Base-by-base conservation (phyloP, 2,329 filamentous ascomycete species). In the Leptodontidium sp. region DNA sequence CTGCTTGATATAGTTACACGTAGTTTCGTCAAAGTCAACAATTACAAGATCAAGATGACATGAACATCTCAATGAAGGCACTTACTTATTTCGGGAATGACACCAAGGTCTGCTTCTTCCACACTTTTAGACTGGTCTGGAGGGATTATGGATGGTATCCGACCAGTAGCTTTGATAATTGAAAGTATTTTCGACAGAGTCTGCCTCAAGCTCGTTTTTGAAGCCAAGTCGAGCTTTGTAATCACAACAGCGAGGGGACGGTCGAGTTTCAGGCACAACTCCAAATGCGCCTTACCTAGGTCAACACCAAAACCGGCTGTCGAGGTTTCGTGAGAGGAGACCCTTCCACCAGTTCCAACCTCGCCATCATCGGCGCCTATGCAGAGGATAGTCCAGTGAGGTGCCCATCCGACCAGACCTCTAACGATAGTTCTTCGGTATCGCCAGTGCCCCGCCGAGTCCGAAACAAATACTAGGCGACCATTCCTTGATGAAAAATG, bases 321-420 rank as follows among this genome's bases (percentile, higher is more conserved):
- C 12, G 86, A 76, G 38, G 83, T 79, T 64, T 88, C 87, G 70
- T 85, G 83, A 11, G 84, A 80, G 1, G 83, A 82, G 21, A 85
- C 81, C 0, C 84, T 86, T n/a, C 79, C 77, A 15, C 75, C 73
- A 35, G 78, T 75, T 55, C 66, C 76, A 57, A 78, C 75, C 14
- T 91, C 88, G 12, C 86, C 84, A 71, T 91, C 91, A 76, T 96
- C 92, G 45, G 93, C 93, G 58, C 93, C 90, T 70, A 98, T 89
- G 74, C 97, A 98, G 1, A 98, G 85, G 26, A 97, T 80, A 1
- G 93, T 94, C 91, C 96, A 99, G 78, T 98, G 94, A 9, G 96
- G 96, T 47, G 93, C 92, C 94, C 96, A 98, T 57, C 94, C 96
- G 71, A 99, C 87, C n/a, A 99, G 84, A 0, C 94, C 94, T 69